These are phyloP conservation scores for Wickerhamomyces mucosus DNA, from an alignment of 805 yeast genomes.

Conservation along the genomic window DNA sequence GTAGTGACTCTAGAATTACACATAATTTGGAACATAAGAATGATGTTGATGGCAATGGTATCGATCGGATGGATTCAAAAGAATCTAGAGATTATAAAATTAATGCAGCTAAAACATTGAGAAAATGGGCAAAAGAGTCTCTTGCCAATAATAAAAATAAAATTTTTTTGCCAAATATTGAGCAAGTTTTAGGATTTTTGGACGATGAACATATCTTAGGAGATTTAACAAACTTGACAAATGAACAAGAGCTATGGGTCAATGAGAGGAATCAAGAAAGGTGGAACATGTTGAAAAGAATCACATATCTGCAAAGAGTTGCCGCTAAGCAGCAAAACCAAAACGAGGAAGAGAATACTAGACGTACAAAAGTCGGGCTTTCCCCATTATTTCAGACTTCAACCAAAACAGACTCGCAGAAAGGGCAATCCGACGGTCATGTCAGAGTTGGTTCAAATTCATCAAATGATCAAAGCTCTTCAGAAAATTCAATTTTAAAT, in stretches of 20 bases:
- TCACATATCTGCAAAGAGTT: conserved; percentile 60
- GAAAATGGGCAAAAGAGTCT: conserved; percentile 43
- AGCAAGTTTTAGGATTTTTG: conserved; percentile 48
- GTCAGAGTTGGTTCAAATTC: conserved; percentile 4
- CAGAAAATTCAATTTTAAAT: not conserved
- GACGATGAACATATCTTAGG: conserved; percentile 29
- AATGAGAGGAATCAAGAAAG: conserved; percentile 42
- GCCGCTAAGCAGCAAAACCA: conserved; percentile 40
- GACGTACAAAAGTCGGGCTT: conserved; percentile 20
- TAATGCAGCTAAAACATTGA: conserved; percentile 45
- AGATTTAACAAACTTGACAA: conserved; percentile 22
- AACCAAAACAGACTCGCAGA: not conserved
- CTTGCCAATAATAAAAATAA: conserved; percentile 24
- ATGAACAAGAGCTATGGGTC: conserved; percentile 29
- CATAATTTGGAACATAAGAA: conserved; percentile 51
- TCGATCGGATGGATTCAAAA: conserved; percentile 46
- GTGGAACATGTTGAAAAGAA: conserved; percentile 63
- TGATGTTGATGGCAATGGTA: conserved; percentile 74
- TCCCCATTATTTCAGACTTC: conserved; percentile 2
- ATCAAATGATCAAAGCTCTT: not conserved
- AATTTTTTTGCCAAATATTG: conserved; percentile 44
- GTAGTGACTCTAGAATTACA: conserved; percentile 74
- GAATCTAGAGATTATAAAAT: conserved; percentile 40
- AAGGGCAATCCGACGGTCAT: not conserved
- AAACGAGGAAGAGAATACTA: conserved; percentile 29